A percentile compares a stretch with the other conserved stretches of the same genome.
Evolutionary conservation across 1,139 yeast genomes (phyloP).

Genomic region (Lodderomyces metapsilosis): DNA sequence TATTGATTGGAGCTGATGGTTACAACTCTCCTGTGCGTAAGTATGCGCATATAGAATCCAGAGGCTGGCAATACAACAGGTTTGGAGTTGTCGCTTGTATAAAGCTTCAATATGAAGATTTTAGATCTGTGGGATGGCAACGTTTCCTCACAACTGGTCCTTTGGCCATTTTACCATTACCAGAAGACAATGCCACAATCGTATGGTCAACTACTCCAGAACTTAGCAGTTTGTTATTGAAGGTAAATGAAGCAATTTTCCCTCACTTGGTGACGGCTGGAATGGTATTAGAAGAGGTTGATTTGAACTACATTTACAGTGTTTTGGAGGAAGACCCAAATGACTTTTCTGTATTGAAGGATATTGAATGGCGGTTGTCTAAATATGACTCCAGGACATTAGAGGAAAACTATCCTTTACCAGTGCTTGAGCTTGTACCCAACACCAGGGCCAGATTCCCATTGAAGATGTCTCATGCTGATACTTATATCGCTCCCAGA

Average conservation of each 20-base stretch:
- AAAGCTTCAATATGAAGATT: constrained; percentile 69
- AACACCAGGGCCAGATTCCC: constrained; percentile 87
- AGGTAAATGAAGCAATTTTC: constrained; percentile 61
- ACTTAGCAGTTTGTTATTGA: constrained; percentile 60
- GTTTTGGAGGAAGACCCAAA: constrained; percentile 33
- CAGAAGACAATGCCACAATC: constrained; percentile 79
- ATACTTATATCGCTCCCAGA: constrained; percentile 77
- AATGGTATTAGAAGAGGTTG: constrained; percentile 59
- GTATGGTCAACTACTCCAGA: constrained; percentile 93
- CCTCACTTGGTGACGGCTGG: constrained; percentile 81
- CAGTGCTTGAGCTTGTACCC: constrained; percentile 56
- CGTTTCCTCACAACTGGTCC: constrained; percentile 92
- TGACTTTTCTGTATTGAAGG: constrained; percentile 56
- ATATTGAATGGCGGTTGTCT: constrained; percentile 70
- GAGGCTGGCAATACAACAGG: constrained; percentile 90
- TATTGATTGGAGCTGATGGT: constrained; percentile 94
- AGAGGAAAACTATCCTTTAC: constrained; percentile 66
- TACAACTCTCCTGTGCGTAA: constrained; percentile 89
- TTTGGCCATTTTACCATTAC: constrained; percentile 83
- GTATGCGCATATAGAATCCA: constrained; percentile 75
- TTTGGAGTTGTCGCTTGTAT: constrained; percentile 92
- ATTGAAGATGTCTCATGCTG: constrained; percentile 84
- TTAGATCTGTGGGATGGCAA: constrained; percentile 83
- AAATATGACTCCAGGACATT: constrained; percentile 40
- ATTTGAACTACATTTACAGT: constrained; percentile 38